A percentile compares a stretch with the other conserved stretches of the same genome.
These are phyloP conservation scores for Byssoonygena ceratinophila DNA, from an alignment of 2,329 filamentous ascomycete genomes.

Conservation along the genomic window DNA sequence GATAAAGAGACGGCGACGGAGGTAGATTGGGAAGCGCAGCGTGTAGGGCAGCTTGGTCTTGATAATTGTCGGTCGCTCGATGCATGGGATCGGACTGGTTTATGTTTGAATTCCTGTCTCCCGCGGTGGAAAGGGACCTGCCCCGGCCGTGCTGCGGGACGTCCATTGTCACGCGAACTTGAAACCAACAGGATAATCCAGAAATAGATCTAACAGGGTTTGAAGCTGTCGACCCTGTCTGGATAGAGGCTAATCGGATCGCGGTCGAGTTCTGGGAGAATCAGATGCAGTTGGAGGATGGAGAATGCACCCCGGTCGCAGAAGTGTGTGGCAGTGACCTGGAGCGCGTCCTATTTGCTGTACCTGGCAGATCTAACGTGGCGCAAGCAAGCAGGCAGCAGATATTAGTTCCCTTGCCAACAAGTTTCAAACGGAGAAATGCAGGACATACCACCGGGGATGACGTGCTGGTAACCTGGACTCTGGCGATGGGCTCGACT, in stretches of 20 bases:
- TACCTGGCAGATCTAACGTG: slow-evolving; percentile 11
- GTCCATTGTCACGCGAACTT: slow-evolving; percentile 12
- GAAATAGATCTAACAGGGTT: slow-evolving; percentile 10
- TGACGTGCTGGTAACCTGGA: too few species aligned
- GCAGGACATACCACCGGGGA: not conserved
- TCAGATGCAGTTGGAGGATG: not conserved
- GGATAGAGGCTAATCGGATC: not conserved
- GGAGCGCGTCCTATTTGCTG: slow-evolving; percentile 9
- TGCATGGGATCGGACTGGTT: not conserved
- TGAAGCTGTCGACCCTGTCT: not conserved
- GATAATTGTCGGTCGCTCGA: slow-evolving; percentile 27
- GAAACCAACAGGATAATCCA: slow-evolving; percentile 4
- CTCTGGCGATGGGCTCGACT: too few species aligned
- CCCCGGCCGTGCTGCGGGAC: slow-evolving; percentile 25
- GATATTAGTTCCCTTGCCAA: not conserved
- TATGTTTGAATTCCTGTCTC: slow-evolving; percentile 30
- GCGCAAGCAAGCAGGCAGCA: slow-evolving; percentile 4
- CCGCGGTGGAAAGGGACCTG: slow-evolving; percentile 27
- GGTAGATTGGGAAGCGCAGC: slow-evolving; percentile 28
- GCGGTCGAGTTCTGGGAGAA: not conserved
- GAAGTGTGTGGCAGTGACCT: slow-evolving; percentile 9
- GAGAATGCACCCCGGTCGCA: not conserved
- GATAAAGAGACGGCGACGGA: slow-evolving; percentile 15
- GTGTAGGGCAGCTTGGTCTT: slow-evolving; percentile 25
- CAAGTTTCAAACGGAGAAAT: not conserved